Evolutionary conservation across 2,329 filamentous ascomycete genomes (phyloP).

Genomic region (Fusarium marasasianum): DNA sequence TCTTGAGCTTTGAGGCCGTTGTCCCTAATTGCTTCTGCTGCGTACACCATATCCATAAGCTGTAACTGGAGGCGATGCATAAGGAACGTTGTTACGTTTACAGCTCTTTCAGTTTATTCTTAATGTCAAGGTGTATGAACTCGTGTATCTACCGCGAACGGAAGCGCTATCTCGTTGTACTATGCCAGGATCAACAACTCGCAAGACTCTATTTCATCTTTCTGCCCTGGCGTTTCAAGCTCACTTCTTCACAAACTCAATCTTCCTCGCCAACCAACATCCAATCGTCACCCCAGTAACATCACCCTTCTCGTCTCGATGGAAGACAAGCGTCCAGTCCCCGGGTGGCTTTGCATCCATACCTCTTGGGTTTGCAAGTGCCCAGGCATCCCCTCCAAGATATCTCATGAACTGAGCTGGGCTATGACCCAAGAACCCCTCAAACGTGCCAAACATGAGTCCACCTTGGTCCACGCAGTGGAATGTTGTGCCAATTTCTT

Average conservation of each 20-base stretch:
- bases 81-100: background rate
- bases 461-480: constrained; percentile 24
- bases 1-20: background rate
- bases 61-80: background rate
- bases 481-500: constrained; percentile 20
- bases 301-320: background rate
- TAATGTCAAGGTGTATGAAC: background rate
- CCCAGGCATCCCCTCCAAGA: constrained; percentile 19
- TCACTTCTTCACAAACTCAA: constrained; percentile 18
- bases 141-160: background rate
- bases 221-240: background rate
- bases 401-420: constrained; percentile 25
- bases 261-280: constrained; percentile 22
- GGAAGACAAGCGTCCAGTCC: constrained; percentile 27
- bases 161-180: background rate
- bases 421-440: constrained; percentile 22
- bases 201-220: background rate
- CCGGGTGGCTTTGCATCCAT: constrained; percentile 32
- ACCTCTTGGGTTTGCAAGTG: constrained; percentile 19
- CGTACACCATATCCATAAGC: background rate
- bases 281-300: constrained; percentile 10
- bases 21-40: background rate
- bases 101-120: background rate
- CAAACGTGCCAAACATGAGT: constrained; percentile 25
- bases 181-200: background rate